Evolutionary conservation across 1,284 basidiomycete genomes (phyloP).

Genomic region (Leccinum angustisporum): DNA sequence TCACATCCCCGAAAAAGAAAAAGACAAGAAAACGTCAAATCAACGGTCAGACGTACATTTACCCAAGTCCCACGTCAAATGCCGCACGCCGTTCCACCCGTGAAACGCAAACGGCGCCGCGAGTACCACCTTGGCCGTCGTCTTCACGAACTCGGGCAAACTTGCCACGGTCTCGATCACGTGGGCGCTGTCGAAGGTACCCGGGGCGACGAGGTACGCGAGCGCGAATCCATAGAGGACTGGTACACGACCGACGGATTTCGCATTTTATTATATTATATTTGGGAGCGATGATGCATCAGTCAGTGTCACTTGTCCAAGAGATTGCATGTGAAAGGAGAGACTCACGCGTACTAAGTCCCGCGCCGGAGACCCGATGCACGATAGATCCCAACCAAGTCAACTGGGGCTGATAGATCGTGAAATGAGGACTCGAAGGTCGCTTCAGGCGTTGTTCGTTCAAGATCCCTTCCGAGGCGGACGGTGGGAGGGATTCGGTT

Average conservation of each 20-base stretch:
- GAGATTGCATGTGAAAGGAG: background rate
- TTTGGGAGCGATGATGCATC: background rate
- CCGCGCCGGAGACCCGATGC: conserved; percentile 84
- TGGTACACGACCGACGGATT: conserved; percentile 28
- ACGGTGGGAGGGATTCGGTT: conserved; percentile 62
- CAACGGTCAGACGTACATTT: conserved; percentile 64
- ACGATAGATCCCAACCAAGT: conserved; percentile 88
- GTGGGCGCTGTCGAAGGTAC: conserved; percentile 75
- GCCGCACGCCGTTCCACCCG: conserved; percentile 86
- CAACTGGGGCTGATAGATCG: conserved; percentile 95
- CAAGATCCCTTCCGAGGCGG: conserved; percentile 65
- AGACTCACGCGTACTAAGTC: conserved; percentile 72
- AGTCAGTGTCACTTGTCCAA: background rate
- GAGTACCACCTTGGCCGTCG: conserved; percentile 71
- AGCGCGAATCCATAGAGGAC: conserved; percentile 90
- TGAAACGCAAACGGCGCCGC: conserved; percentile 91
- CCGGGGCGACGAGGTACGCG: conserved; percentile 83
- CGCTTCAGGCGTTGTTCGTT: conserved; percentile 85
- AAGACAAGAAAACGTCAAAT: background rate
- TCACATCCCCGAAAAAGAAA: background rate
- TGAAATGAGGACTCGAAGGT: conserved; percentile 90
- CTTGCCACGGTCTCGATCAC: conserved; percentile 71
- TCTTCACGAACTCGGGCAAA: conserved; percentile 75
- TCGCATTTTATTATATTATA: background rate
- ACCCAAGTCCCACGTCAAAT: conserved; percentile 89